Evolutionary conservation across 768 basidiomycete species (phyloP).

Genomic region (Leccinum subgranulosum): DNA sequence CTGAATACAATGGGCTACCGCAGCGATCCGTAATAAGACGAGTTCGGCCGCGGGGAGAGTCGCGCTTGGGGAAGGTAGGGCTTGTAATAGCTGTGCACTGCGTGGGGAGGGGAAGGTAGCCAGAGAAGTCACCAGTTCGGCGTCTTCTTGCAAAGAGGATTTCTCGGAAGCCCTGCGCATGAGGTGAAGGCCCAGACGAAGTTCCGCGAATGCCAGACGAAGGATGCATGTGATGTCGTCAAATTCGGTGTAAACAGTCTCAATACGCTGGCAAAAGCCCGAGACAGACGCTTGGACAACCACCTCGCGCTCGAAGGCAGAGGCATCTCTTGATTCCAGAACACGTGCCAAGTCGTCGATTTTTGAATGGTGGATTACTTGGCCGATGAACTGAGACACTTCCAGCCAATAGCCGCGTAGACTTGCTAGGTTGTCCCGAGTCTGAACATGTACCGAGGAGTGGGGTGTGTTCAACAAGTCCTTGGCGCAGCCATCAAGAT

Average conservation of each 20-base stretch:
- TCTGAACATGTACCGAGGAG: slow-evolving; percentile 28
- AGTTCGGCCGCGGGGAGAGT: slow-evolving; percentile 26
- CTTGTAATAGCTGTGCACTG: slow-evolving; percentile 38
- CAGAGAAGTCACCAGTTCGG: slow-evolving; percentile 33
- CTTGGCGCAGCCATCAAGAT: slow-evolving; percentile 40
- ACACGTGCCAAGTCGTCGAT: slow-evolving; percentile 44
- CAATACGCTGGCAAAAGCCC: slow-evolving; percentile 73
- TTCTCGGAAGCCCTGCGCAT: slow-evolving; percentile 30
- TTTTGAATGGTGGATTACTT: slow-evolving; percentile 48
- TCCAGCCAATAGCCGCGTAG: slow-evolving; percentile 72
- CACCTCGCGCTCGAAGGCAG: slow-evolving; percentile 53
- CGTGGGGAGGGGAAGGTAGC: slow-evolving; percentile 53
- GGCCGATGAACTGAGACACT: slow-evolving; percentile 69
- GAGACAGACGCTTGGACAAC: slow-evolving; percentile 77
- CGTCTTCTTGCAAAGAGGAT: slow-evolving; percentile 14
- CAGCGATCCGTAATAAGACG: slow-evolving; percentile 45
- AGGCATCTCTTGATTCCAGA: slow-evolving; percentile 35
- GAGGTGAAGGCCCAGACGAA: slow-evolving; percentile 72
- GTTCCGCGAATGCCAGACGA: slow-evolving; percentile 57
- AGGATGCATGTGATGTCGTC: slow-evolving; percentile 69
- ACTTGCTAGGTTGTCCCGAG: slow-evolving; percentile 41
- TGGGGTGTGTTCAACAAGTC: slow-evolving; percentile 26
- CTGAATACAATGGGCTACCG: slow-evolving; percentile 28
- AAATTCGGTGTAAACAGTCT: slow-evolving; percentile 64
- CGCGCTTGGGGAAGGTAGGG: slow-evolving; percentile 11